A percentile compares a stretch with the other conserved stretches of the same genome.
phyloP scores from a whole-genome alignment of 768 basidiomycete genomes.

The Tephrocybe sp. region DNA sequence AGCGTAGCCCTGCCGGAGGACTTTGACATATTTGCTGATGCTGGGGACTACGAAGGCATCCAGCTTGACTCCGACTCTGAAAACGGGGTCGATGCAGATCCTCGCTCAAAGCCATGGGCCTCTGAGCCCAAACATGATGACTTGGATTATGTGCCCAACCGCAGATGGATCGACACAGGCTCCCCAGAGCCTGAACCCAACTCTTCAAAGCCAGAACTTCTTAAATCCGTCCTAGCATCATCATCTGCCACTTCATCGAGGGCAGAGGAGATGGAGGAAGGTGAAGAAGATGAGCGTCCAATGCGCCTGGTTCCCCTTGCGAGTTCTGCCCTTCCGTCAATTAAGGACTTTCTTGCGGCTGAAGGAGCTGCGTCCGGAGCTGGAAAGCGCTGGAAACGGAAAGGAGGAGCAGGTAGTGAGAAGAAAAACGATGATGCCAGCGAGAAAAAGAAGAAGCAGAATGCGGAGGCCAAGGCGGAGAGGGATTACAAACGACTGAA shows the following conservation, averaged over 20 bases:
- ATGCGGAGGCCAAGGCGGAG: slow-evolving; percentile 47
- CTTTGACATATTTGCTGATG: slow-evolving; percentile 86
- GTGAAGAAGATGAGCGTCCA: slow-evolving; percentile 39
- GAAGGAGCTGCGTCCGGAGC: slow-evolving; percentile 60
- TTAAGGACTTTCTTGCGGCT: slow-evolving; percentile 78
- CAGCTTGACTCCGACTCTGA: slow-evolving; percentile 55
- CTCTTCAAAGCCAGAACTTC: slow-evolving; percentile 14
- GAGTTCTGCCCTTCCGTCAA: slow-evolving; percentile 81
- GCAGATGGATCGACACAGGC: slow-evolving; percentile 47
- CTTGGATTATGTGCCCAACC: slow-evolving; percentile 3
- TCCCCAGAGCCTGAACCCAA: slow-evolving; percentile 31
- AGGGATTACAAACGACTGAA: slow-evolving; percentile 57
- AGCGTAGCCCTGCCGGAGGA: slow-evolving; percentile 54
- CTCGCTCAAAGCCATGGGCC: slow-evolving; percentile 2
- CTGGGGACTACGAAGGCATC: slow-evolving; percentile 79
- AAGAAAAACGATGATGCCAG: slow-evolving; percentile 43
- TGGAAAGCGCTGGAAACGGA: slow-evolving; percentile 68
- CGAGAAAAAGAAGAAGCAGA: slow-evolving; percentile 32
- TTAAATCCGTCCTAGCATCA: slow-evolving; percentile 14
- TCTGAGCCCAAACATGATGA: not conserved
- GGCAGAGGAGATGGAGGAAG: slow-evolving; percentile 32
- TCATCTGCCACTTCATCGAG: slow-evolving; percentile 9
- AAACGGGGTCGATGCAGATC: slow-evolving; percentile 42
- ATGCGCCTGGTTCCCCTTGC: slow-evolving; percentile 71
- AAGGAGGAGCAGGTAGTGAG: slow-evolving; percentile 36